Evolutionary conservation across 2,329 filamentous ascomycete species (phyloP), one percentile per base, ranked within the genome.

Genomic region (Colletotrichum sp.): DNA sequence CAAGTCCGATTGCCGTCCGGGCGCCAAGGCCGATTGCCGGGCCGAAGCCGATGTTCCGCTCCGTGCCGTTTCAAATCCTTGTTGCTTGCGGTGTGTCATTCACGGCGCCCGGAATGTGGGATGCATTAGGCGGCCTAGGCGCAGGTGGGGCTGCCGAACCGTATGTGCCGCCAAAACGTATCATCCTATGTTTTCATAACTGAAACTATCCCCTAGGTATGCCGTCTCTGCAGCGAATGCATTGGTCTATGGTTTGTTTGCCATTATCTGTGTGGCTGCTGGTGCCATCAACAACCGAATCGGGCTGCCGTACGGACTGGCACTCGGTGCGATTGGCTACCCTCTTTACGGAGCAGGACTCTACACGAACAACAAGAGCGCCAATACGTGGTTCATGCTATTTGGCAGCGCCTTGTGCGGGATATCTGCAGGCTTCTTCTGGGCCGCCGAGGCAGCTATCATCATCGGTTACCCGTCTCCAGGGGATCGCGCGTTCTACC

Each of bases 301-400:
- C 24, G 62, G 69, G 13, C 49, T 72, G 10, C 69, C 69, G 10
- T 72, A 72, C 24, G 69, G 69, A 36, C 49, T 72, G 10, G 62
- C 62, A n/a, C 24, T 72, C 12, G 69, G 69, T 15, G 49, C 69
- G 49, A 59, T 72, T n/a, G 62, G 69, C 32, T 72, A 72, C 39
- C 69, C 62, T 21, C 62, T 72, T 8, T 72, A 67, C 18, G 69
- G 62, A 15, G 69, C 69, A n/a, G 62, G 69, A 16, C 57, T 72
- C 30, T 67, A 72, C 49, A 67, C 62, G 13, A 72, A 72, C 30
- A 67, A 72, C 15, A 52, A 67, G 13, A 72, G 49, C 39, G 69
- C 62, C 62, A 90, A 85, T 3, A 88, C 90, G 71, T 94, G 92
- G 92, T 88, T 93, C 49, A 88, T 93, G 16, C 86, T 93, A 8